Base-by-base conservation (phyloP, 1,284 basidiomycete species). In the Tylopilus orsonianus region DNA sequence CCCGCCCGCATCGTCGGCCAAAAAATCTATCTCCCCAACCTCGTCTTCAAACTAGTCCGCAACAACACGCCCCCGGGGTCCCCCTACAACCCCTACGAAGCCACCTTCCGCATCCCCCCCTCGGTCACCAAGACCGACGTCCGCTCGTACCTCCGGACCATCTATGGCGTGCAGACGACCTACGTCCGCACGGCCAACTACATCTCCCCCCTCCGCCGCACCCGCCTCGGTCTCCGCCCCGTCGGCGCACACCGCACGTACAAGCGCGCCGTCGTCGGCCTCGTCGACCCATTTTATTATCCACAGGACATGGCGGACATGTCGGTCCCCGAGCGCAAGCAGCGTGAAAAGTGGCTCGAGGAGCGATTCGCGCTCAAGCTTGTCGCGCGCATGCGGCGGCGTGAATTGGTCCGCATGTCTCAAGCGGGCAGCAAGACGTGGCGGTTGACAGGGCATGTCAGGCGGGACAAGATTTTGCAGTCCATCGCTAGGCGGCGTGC, bases 101-200 rank as follows among this genome's bases (percentile, higher is more conserved):
- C 94, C 7, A 97, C 95, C 2, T 97, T 97, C 77, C 88, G 92
- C 49, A 80, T 97, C 35, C 83, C 88, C 1, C 85, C 84, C 50
- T 84, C 82, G 44, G 78, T 96, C 71, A 96, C 93, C 48, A 97
- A 97, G 73, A 91, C 87, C 54, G 92, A 94, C 69, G 74, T 97
- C 27, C 85, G 93, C 39, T 88, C 88, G 3, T 96, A 97, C 68
- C 81, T 97, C 24, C 71, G 73, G 30, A 77, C 91, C 23, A 81
- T 89, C 36, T 97, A 97, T 64, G 90, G 90, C 54, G 85, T 97
- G 34, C 75, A 85, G 60, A 87, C 87, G 47, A 97, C 94, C 8
- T 97, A 95, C 70, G 92, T 96, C 56, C 90, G 93, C 34, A 97
- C 94, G 14, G 90, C 90, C 74, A 90, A 92, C 71, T 93, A 93